phyloP scores from a whole-genome alignment of 768 basidiomycete genomes.

The Amanita exitialis region DNA sequence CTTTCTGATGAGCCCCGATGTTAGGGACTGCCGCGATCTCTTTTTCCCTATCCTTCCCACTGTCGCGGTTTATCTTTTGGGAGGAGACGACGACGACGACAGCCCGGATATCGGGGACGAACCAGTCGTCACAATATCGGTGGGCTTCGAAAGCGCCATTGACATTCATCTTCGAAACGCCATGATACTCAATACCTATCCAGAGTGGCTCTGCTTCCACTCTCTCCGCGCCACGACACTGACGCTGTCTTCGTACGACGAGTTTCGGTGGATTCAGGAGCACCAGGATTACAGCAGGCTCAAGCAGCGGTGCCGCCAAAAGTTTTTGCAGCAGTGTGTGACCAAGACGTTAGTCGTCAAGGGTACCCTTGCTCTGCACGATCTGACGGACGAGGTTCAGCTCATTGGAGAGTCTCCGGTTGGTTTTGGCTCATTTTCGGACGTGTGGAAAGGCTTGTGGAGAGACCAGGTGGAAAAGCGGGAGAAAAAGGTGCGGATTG shows the following conservation, averaged over 20 bases:
- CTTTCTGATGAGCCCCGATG: not conserved
- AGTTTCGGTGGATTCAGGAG: conserved; percentile 33
- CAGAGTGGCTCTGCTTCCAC: conserved; percentile 38
- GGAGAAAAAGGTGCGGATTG: conserved; percentile 18
- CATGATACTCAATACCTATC: conserved; percentile 46
- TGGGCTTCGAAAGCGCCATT: conserved; percentile 38
- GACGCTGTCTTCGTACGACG: conserved; percentile 21
- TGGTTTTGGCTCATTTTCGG: conserved; percentile 46
- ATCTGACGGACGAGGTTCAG: conserved; percentile 46
- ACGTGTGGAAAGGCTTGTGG: conserved; percentile 55
- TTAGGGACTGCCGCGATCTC: conserved; percentile 35
- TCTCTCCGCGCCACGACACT: conserved; percentile 41
- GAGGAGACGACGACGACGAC: conserved; percentile 7
- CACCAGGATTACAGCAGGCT: conserved; percentile 44
- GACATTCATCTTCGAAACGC: conserved; percentile 57
- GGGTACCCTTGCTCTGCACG: conserved; percentile 36
- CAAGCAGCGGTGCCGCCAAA: conserved; percentile 48
- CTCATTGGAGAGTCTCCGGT: conserved; percentile 36
- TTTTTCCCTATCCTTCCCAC: conserved; percentile 49
- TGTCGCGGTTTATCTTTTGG: conserved; percentile 43
- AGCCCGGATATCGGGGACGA: conserved; percentile 4
- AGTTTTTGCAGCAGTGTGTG: conserved; percentile 41
- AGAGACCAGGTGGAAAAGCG: conserved; percentile 32
- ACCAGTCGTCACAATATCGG: conserved; percentile 26
- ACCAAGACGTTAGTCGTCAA: conserved; percentile 48